A percentile compares a stretch with the other conserved stretches of the same genome.
Conservation (phyloP, 352 stramenopile genomes). For the Pythium vanterpoolii region DNA sequence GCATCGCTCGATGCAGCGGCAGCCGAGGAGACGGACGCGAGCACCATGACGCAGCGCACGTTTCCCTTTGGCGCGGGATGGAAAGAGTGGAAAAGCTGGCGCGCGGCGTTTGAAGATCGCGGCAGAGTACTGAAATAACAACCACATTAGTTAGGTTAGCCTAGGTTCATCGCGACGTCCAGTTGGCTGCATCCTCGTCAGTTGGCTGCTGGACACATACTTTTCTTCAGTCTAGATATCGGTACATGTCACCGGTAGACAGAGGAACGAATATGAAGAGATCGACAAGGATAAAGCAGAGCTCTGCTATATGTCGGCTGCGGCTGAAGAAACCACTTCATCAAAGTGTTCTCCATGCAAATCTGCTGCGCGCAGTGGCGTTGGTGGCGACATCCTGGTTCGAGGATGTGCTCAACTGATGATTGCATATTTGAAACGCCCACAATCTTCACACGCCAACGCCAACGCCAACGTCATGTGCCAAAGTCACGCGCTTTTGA, state of each 20-base stretch:
- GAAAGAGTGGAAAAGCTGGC: not conserved
- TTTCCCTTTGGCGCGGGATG: slow-evolving; percentile 2
- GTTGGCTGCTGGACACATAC: no score
- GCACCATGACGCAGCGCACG: not conserved
- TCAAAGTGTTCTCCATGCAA: not conserved
- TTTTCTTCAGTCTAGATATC: not conserved
- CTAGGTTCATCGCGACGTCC: not conserved
- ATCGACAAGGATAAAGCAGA: not conserved
- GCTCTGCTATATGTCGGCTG: no score
- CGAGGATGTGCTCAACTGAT: no score
- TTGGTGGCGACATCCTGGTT: not conserved
- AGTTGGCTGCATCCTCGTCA: not conserved
- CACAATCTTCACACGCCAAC: no score
- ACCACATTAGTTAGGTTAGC: not conserved
- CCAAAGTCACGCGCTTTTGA: no score
- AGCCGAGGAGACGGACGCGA: not conserved
- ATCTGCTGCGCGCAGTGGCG: not conserved
- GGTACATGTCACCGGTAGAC: not conserved
- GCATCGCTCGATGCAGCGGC: not conserved
- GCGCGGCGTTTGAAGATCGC: slow-evolving; percentile 5
- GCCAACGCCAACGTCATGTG: no score
- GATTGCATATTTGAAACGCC: no score
- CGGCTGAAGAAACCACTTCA: not conserved
- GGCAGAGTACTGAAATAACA: not conserved
- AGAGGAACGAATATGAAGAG: not conserved